Base-by-base conservation (phyloP, 2,329 filamentous ascomycete genomes). In the Coniochaeta sp. region DNA sequence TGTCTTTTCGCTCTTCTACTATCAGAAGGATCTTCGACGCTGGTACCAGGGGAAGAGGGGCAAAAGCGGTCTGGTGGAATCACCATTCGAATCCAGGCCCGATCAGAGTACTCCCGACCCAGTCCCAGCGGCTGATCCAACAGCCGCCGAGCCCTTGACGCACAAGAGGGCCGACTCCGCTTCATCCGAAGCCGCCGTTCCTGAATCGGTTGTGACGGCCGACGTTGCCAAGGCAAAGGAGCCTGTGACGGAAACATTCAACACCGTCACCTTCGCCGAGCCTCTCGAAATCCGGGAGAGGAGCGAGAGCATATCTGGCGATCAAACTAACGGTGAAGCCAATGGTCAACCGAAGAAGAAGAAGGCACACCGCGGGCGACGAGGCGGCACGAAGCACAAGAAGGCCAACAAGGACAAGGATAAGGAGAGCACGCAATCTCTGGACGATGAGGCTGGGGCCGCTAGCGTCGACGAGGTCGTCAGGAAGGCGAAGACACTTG, bases 321-420 rank as follows among this genome's bases (percentile, higher is more conserved):
- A 28, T 20, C n/a, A 3, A n/a, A 26, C 20, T 12, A 26, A 48
- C n/a, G 14, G 26, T 28, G 47, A 63, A 10, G 64, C 63, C 2
- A 66, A 68, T 5, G 75, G 78, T 14, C 73, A 72, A 35, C 73
- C 71, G 53, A 85, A 83, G 60, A 85, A 86, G 66, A 86, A 82
- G 63, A 88, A 86, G 64, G 76, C 80, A 0, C 85, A 87, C 51
- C 77, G 87, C 51, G 87, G 87, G 4, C 77, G 81, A n/a, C 79
- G 87, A 47, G 87, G 86, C 20, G 87, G 87, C 2, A 78, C 80
- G 16, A 85, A 86, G 63, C 83, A 86, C 55, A 81, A 81, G 53
- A 84, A 81, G 57, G 38, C 38, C 38, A 75, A 73, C 13, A 76
- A 77, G 51, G 72, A 73, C 42, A 78, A 81, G 55, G 67, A 81